phyloP scores from a whole-genome alignment of 495 filamentous ascomycete genomes.

The Daldinia childiae region DNA sequence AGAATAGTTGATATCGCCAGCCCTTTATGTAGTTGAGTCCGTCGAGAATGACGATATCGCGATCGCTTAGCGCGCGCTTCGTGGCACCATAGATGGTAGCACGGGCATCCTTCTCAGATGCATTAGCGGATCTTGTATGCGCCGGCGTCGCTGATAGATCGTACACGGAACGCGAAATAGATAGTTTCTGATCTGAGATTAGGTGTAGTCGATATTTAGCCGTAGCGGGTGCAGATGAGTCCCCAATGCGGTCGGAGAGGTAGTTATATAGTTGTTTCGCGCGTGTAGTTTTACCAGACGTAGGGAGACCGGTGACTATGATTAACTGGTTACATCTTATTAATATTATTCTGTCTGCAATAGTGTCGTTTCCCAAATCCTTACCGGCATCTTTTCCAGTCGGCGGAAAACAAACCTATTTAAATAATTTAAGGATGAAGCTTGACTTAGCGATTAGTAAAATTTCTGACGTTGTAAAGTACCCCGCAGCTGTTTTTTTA shows the following conservation, averaged over 20 bases:
- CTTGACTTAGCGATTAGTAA: neutral
- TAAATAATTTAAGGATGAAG: constrained; percentile 1
- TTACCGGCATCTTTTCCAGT: constrained; percentile 27
- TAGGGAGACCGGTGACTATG: constrained; percentile 89
- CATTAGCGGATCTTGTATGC: constrained; percentile 62
- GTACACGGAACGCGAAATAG: constrained; percentile 70
- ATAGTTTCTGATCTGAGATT: constrained; percentile 73
- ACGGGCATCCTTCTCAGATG: constrained; percentile 90
- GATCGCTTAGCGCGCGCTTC: constrained; percentile 78
- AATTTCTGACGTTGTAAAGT: constrained; percentile 29
- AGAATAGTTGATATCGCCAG: constrained; percentile 94
- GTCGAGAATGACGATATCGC: constrained; percentile 89
- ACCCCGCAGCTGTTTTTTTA: constrained; percentile 16
- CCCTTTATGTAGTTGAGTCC: constrained; percentile 98
- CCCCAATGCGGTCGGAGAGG: constrained; percentile 66
- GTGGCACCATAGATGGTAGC: constrained; percentile 84
- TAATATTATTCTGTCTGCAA: neutral
- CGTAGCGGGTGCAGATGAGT: constrained; percentile 43
- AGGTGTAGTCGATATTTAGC: constrained; percentile 68
- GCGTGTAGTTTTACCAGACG: constrained; percentile 91
- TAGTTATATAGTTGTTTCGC: constrained; percentile 77
- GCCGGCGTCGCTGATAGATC: constrained; percentile 61
- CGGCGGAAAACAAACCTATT: neutral
- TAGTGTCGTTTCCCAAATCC: neutral
- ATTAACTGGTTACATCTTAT: constrained; percentile 71